Base-by-base conservation (phyloP, 2,329 filamentous ascomycete genomes). In the Phialophora expanda region DNA sequence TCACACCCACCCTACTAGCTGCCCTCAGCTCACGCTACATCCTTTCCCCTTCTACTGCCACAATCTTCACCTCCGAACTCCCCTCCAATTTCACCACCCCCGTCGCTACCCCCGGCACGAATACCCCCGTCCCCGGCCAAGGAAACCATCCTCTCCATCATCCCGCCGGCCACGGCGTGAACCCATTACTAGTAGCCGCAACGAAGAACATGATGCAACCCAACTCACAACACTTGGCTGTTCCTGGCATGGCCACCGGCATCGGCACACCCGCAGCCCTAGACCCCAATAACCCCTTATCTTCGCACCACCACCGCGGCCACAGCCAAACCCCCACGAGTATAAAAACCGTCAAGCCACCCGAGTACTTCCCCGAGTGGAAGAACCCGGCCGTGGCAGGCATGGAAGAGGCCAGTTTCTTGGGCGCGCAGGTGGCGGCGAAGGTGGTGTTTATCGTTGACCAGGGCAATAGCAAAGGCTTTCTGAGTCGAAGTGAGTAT, bases 21-120 rank as follows among this genome's bases (percentile, higher is more conserved):
- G 93, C 89, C 0, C 86, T 99, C 41, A 86, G 86, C 44, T 86
- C 89, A 56, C 93, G 93, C 70, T 95, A 97, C 77, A 86, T 97
- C 61, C 89, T 99, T 71, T 96, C 93, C 1, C 95, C 95, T 0
- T 93, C 90, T 30, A 94, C 92, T 1, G 93, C 92, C 58, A 97
- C 93, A 50, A 98, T 98, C 74, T 98, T 98, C 83, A 97, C 93
- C 41, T 97, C 93, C 24, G 95, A 99, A 78, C 88, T 98, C 44
- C 95, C 95, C 7, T 97, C 93, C 8, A 94, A 95, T 79, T 87
- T 97, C 75, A 93, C 91, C 32, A 98, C 95, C 0, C 95, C 95
- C 1, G 86, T 90, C 11, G 93, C 92, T 22, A 98, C 94, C 0
- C 94, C 94, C 38, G 88, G 93, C 17, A 95, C 96, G 78, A 98